A percentile compares a stretch with the other conserved stretches of the same genome.
Evolutionary conservation across 2,329 filamentous ascomycete species (phyloP).

Genomic region (Fusarium protoensiforme): DNA sequence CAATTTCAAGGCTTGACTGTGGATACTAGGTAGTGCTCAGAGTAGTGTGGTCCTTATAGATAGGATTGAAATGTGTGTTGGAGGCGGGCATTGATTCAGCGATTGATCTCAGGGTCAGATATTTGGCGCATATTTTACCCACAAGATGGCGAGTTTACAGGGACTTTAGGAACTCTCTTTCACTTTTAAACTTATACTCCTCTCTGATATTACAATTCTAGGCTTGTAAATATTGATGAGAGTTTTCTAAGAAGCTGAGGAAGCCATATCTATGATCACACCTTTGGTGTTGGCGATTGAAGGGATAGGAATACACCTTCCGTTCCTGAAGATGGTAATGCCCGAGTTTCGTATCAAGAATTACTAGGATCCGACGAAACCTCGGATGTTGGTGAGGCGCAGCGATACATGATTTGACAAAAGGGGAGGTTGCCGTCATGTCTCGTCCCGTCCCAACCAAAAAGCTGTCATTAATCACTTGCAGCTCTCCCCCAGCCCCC

Average conservation of each 20-base stretch:
- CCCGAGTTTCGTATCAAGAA: background rate
- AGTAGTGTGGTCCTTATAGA: background rate
- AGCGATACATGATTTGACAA: background rate
- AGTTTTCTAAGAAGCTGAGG: background rate
- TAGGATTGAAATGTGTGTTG: background rate
- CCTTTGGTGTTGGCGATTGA: background rate
- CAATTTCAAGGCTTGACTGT: background rate
- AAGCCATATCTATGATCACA: background rate
- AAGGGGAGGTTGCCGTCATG: background rate
- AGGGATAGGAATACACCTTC: background rate
- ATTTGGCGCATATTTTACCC: background rate
- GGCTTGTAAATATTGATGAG: background rate
- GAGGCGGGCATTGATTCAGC: background rate
- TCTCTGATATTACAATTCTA: background rate
- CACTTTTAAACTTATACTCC: background rate
- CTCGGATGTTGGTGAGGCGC: background rate
- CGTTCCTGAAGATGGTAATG: background rate
- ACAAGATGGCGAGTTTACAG: background rate
- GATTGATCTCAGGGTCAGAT: background rate
- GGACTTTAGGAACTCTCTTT: background rate
- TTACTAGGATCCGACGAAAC: background rate
- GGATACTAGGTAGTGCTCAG: background rate
- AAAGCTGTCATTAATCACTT: background rate
- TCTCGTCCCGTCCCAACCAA: background rate
- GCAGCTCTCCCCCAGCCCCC: background rate